These are phyloP conservation scores for Juglanconis juglandina DNA, from an alignment of 2,329 filamentous ascomycete genomes.

Conservation along the genomic window DNA sequence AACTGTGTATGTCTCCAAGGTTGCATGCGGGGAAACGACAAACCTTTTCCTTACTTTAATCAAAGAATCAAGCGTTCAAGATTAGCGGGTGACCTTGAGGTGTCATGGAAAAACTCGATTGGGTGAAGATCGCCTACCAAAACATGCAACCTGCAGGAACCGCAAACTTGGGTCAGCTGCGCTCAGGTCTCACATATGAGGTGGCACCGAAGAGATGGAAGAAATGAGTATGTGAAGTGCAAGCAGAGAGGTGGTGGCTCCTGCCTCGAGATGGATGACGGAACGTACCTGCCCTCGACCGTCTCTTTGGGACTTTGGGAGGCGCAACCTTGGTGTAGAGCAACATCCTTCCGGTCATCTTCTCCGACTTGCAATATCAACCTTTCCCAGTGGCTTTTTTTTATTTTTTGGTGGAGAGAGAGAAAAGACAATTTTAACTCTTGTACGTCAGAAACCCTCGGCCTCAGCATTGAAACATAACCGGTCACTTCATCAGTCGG, in stretches of 20 bases:
- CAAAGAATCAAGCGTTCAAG: not conserved
- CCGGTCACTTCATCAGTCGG: not conserved
- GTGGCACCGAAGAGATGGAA: conserved; percentile 3
- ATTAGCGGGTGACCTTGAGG: conserved; percentile 16
- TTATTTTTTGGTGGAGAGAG: not conserved
- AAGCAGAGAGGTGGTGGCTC: not conserved
- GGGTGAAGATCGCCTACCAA: conserved; percentile 40
- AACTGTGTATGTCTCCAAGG: not conserved
- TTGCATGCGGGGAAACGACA: conserved; percentile 17
- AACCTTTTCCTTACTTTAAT: conserved; percentile 53
- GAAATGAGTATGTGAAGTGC: not conserved
- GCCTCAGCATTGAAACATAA: too few relatives aligned
- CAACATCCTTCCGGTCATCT: conserved; percentile 42
- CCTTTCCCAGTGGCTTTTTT: not conserved
- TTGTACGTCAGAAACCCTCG: too few relatives aligned
- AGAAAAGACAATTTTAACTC: not conserved
- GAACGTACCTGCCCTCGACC: conserved; percentile 56
- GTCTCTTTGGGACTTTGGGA: conserved; percentile 56
- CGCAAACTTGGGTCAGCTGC: conserved; percentile 23
- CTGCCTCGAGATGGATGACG: not conserved
- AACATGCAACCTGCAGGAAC: conserved; percentile 44
- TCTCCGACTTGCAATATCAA: not conserved
- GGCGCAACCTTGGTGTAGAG: conserved; percentile 55
- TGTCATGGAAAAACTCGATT: not conserved
- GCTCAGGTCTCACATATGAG: conserved; percentile 14